Percentiles rank a stretch among this genome's conserved stretches.
Evolutionary conservation across 2,329 filamentous ascomycete species (phyloP).

Genomic region (Monosporascus sp.): DNA sequence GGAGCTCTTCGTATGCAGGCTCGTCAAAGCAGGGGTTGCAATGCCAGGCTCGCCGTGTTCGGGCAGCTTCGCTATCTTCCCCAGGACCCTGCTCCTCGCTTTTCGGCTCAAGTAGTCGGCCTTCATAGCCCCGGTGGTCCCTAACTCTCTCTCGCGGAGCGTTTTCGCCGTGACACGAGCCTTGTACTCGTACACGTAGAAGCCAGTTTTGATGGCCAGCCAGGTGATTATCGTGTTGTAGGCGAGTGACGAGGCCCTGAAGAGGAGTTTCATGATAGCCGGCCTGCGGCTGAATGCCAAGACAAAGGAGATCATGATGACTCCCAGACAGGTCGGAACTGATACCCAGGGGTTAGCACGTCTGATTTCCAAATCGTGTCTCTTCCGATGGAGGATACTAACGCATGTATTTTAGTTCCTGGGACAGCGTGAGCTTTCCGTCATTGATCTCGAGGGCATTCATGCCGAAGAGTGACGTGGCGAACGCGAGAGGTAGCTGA

Average conservation of each 20-base stretch:
- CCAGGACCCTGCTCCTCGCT: too few species aligned
- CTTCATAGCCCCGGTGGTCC: too few species aligned
- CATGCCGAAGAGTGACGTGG: constrained; percentile 27
- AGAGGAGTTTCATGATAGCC: constrained; percentile 4
- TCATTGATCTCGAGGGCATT: constrained; percentile 14
- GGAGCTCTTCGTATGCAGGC: too few species aligned
- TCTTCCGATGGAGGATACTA: background rate
- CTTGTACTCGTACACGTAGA: constrained; percentile 4
- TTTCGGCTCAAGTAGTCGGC: too few species aligned
- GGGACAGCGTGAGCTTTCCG: constrained; percentile 7
- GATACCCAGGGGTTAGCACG: background rate
- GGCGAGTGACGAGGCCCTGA: constrained; percentile 1
- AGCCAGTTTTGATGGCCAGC: constrained; percentile 4
- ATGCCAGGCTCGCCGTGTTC: too few species aligned
- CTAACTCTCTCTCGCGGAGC: background rate
- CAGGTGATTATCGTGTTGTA: constrained; percentile 6
- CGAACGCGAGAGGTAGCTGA: constrained; percentile 25
- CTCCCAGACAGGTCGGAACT: background rate
- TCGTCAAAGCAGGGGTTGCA: too few species aligned
- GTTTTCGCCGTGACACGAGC: background rate
- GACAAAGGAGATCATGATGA: background rate
- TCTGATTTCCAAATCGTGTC: background rate
- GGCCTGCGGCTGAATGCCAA: constrained; percentile 6
- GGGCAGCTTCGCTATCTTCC: too few species aligned
- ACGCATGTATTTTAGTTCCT: constrained; percentile 16